phyloP scores from a whole-genome alignment of 352 stramenopile species.

The Globisporangium viniferum region DNA sequence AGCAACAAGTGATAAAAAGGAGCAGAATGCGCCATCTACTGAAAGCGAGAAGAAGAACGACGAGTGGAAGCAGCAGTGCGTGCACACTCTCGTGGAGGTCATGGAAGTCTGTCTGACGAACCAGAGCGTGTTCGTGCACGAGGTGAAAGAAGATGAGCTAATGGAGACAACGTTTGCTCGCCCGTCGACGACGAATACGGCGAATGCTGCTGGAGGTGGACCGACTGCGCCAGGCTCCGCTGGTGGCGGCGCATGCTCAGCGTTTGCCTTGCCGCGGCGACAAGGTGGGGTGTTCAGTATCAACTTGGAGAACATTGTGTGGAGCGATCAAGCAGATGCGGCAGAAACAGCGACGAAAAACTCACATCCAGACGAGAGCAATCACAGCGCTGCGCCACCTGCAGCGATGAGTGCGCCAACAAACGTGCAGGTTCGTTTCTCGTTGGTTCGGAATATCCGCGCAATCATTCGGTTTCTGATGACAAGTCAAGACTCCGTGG shows the following conservation, averaged over 20 bases:
- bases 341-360: slow-evolving; percentile 15
- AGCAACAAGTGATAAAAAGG: not conserved
- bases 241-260: slow-evolving; percentile 11
- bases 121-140: slow-evolving; percentile 67
- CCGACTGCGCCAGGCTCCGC: slow-evolving; percentile 1
- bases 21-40: not conserved
- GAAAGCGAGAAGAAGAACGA: slow-evolving; percentile 48
- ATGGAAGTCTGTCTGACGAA: slow-evolving; percentile 78
- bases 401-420: slow-evolving; percentile 28
- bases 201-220: slow-evolving; percentile 8
- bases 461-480: slow-evolving; percentile 62
- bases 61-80: slow-evolving; percentile 74
- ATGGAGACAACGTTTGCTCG: slow-evolving; percentile 66
- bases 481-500: slow-evolving; percentile 43
- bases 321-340: slow-evolving; percentile 55
- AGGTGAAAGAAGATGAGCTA: slow-evolving; percentile 65
- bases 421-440: slow-evolving; percentile 67
- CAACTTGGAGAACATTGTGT: slow-evolving; percentile 78
- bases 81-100: slow-evolving; percentile 70
- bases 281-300: slow-evolving; percentile 74
- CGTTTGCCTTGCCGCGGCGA: slow-evolving; percentile 24
- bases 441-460: slow-evolving; percentile 63
- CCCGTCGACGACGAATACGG: slow-evolving; percentile 12
- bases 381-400: slow-evolving; percentile 8
- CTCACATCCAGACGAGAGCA: slow-evolving; percentile 23